phyloP scores from a whole-genome alignment of 225 moss, liverwort and hornwort genomes.

The Pleurozium schreberi region DNA sequence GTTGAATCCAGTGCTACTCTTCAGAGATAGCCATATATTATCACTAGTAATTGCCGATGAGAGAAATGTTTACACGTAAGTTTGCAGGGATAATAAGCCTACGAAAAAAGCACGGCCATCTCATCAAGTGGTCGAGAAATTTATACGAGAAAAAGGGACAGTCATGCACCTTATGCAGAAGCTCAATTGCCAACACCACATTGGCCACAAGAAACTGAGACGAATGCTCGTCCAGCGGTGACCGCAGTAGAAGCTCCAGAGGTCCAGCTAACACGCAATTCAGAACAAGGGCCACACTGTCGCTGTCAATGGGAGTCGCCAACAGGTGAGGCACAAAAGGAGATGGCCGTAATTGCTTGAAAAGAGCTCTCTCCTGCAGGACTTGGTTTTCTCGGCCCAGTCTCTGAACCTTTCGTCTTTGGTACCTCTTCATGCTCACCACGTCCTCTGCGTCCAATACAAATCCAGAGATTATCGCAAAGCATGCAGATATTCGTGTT shows the following conservation, averaged over 20 bases:
- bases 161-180: constrained; percentile 35
- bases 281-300: constrained; percentile 44
- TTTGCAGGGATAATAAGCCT: background rate
- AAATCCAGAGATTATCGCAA: background rate
- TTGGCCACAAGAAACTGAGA: constrained; percentile 29
- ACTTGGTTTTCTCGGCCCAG: constrained; percentile 47
- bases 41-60: too few species aligned
- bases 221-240: constrained; percentile 39
- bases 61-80: background rate
- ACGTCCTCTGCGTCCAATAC: constrained; percentile 21
- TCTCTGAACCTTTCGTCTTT: constrained; percentile 50
- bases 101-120: background rate
- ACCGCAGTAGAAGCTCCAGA: constrained; percentile 37
- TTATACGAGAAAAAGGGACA: background rate
- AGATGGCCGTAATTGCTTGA: constrained; percentile 42
- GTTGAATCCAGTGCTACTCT: background rate
- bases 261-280: constrained; percentile 52
- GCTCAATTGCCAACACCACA: constrained; percentile 43
- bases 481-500: too few species aligned
- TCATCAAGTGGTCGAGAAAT: background rate
- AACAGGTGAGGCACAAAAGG: constrained; percentile 52
- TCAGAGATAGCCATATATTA: background rate
- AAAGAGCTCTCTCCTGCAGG: constrained; percentile 34
- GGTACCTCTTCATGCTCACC: constrained; percentile 58
- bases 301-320: constrained; percentile 46